Conservation (phyloP, 2,329 filamentous ascomycete genomes). For the Fusarium marasasianum region DNA sequence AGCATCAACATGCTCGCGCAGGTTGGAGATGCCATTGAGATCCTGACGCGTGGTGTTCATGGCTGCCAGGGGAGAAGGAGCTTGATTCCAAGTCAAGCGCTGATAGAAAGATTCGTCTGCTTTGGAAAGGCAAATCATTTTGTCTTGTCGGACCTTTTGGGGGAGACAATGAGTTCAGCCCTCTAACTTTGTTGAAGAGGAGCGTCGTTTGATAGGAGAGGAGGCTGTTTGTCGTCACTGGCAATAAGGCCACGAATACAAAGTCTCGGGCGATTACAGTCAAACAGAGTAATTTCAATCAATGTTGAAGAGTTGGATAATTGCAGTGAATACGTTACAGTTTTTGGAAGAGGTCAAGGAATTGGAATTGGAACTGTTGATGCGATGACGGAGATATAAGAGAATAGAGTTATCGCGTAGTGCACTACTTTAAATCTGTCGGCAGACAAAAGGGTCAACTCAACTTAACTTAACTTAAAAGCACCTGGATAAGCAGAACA, state of each 20-base stretch:
- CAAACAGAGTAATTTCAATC: neutral
- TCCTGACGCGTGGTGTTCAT: conserved; percentile 64
- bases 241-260: conserved; percentile 17
- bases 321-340: neutral
- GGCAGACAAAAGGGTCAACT: conserved; percentile 25
- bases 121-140: conserved; percentile 64
- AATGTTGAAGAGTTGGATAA: conserved; percentile 3
- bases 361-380: neutral
- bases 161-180: neutral
- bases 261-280: neutral
- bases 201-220: neutral
- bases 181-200: neutral
- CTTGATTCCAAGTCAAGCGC: conserved; percentile 64
- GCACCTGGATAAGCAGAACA: conserved; percentile 20
- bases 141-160: neutral
- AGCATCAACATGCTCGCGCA: conserved; percentile 54
- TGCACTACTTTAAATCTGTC: conserved; percentile 3
- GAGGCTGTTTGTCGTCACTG: conserved; percentile 10
- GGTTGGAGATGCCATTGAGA: conserved; percentile 64
- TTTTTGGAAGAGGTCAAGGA: neutral
- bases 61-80: conserved; percentile 58
- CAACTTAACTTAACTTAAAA: neutral
- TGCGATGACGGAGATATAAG: conserved; percentile 5
- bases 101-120: conserved; percentile 60
- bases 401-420: conserved; percentile 9